Conservation (phyloP, 2,329 filamentous ascomycete genomes). For the Cladophialophora chaetospira region DNA sequence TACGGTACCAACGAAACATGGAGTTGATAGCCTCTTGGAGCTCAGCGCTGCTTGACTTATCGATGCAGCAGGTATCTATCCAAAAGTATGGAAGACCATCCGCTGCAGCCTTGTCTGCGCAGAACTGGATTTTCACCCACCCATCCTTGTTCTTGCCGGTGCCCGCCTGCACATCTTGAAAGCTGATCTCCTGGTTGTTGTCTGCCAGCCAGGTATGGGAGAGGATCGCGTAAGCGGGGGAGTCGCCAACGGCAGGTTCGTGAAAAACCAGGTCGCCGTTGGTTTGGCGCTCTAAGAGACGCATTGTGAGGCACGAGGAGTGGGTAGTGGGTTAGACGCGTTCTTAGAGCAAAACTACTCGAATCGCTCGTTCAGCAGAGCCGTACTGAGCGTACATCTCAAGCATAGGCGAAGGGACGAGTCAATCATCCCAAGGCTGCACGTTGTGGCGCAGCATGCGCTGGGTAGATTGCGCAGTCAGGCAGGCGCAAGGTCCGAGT, state of each 20-base stretch:
- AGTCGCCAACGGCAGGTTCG: background rate
- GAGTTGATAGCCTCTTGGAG: slow-evolving; percentile 26
- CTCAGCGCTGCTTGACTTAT: slow-evolving; percentile 29
- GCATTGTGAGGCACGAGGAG: too few relatives aligned
- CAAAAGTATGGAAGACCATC: slow-evolving; percentile 26
- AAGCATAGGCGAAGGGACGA: too few relatives aligned
- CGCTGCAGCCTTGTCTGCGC: background rate
- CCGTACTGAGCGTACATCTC: too few relatives aligned
- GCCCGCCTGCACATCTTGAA: slow-evolving; percentile 10
- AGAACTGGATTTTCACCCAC: background rate
- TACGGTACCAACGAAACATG: slow-evolving; percentile 23
- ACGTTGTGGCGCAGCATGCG: too few relatives aligned
- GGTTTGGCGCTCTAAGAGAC: background rate
- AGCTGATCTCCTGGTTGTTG: slow-evolving; percentile 17
- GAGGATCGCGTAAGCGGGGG: slow-evolving; percentile 24
- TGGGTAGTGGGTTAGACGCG: too few relatives aligned
- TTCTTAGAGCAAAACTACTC: too few relatives aligned
- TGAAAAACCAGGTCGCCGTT: background rate
- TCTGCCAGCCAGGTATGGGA: slow-evolving; percentile 25
- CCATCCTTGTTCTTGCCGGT: background rate
- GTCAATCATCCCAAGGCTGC: too few relatives aligned
- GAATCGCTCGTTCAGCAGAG: too few relatives aligned
- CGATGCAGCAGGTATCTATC: slow-evolving; percentile 34
- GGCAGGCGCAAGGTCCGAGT: too few relatives aligned
- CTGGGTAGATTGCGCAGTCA: too few relatives aligned